Evolutionary conservation across 352 stramenopile genomes (phyloP).

Genomic region (Pythium volutum): DNA sequence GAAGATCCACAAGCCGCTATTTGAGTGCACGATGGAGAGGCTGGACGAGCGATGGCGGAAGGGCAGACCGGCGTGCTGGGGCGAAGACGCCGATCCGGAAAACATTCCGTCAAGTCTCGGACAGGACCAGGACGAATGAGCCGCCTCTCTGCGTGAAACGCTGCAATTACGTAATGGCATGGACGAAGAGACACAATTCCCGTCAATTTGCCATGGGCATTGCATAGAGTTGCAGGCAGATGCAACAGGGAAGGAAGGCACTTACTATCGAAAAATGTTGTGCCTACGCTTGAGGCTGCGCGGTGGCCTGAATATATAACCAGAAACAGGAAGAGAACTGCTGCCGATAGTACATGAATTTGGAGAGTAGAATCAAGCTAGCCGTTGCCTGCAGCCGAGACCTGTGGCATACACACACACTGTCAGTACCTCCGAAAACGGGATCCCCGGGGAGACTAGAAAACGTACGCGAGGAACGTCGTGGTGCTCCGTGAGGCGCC

Average conservation of each 20-base stretch:
- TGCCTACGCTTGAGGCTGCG: too few relatives aligned
- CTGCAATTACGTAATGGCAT: too few relatives aligned
- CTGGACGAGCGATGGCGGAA: constrained; percentile 95
- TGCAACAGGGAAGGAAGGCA: too few relatives aligned
- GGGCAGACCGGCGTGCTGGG: constrained; percentile 85
- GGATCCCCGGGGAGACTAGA: not conserved
- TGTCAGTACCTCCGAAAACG: not conserved
- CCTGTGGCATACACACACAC: not conserved
- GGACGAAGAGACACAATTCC: too few relatives aligned
- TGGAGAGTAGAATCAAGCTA: constrained; percentile 1
- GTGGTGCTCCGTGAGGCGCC: constrained; percentile 96
- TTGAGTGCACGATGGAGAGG: constrained; percentile 91
- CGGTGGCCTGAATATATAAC: not conserved
- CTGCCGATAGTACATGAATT: not conserved
- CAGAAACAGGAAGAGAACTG: not conserved
- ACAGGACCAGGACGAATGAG: constrained; percentile 21
- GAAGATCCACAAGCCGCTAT: constrained; percentile 94
- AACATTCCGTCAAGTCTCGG: constrained; percentile 33
- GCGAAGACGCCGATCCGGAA: constrained; percentile 42
- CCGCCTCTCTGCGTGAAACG: too few relatives aligned
- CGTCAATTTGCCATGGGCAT: too few relatives aligned
- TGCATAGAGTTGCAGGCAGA: too few relatives aligned
- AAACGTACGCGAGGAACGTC: constrained; percentile 93
- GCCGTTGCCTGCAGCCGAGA: constrained; percentile 18
- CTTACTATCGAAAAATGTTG: too few relatives aligned